Evolutionary conservation across 2,329 filamentous ascomycete genomes (phyloP).

Genomic region (Aspergillus bombycis): DNA sequence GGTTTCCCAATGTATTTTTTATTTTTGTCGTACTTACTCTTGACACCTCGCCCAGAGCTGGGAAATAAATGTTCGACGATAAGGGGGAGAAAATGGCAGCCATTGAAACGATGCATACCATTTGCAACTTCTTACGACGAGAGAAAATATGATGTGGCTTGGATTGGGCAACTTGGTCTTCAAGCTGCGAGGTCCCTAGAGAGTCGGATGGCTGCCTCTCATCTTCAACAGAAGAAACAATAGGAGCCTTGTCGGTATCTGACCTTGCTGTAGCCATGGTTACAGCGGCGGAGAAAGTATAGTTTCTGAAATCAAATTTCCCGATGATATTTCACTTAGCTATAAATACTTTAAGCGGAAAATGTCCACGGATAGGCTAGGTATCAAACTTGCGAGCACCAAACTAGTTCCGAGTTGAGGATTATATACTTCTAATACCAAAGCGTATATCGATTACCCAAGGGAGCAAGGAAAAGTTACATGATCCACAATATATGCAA

Average conservation of each 20-base stretch:
- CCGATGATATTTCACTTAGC: neutral
- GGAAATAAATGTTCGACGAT: conserved; percentile 52
- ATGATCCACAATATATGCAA: conserved; percentile 3
- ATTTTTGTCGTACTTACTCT: neutral
- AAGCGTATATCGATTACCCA: neutral
- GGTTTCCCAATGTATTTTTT: neutral
- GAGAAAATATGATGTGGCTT: conserved; percentile 8
- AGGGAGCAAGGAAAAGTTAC: neutral
- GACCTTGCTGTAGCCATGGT: conserved; percentile 5
- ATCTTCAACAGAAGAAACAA: conserved; percentile 2
- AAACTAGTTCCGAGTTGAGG: conserved; percentile 1
- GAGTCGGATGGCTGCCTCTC: neutral
- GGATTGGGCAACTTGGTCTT: neutral
- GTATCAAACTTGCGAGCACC: neutral
- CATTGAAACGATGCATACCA: conserved; percentile 15
- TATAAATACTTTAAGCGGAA: neutral
- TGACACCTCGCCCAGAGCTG: conserved; percentile 38
- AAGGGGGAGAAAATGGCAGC: conserved; percentile 42
- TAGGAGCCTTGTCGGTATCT: conserved; percentile 7
- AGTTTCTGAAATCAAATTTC: neutral
- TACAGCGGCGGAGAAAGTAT: neutral
- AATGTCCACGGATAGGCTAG: neutral
- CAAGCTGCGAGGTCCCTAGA: neutral
- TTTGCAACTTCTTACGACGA: conserved; percentile 7
- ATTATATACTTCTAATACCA: neutral